Evolutionary conservation across 495 filamentous ascomycete genomes (phyloP).

Genomic region (Tuber magnatum): DNA sequence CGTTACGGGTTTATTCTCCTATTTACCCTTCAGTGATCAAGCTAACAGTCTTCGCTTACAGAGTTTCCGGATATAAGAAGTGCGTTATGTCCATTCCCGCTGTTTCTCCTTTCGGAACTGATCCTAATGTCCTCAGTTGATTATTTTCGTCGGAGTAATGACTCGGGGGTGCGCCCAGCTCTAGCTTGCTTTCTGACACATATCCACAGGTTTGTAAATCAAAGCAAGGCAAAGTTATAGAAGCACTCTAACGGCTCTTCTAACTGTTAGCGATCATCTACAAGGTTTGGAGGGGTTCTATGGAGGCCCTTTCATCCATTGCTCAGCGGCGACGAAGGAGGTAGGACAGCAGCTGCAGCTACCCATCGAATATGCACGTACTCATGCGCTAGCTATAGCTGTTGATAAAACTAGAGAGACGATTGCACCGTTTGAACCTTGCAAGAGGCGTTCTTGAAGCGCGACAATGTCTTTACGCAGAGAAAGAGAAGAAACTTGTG

Average conservation of each 20-base stretch:
- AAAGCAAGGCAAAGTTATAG: not conserved
- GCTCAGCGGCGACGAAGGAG: slow-evolving; percentile 75
- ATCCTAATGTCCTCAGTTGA: slow-evolving; percentile 53
- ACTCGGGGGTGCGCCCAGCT: slow-evolving; percentile 52
- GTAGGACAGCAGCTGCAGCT: slow-evolving; percentile 71
- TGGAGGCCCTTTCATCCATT: slow-evolving; percentile 54
- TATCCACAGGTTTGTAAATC: slow-evolving; percentile 53
- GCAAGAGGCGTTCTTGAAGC: slow-evolving; percentile 41
- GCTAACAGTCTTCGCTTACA: slow-evolving; percentile 19
- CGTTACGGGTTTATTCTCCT: slow-evolving; percentile 43
- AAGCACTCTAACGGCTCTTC: not conserved
- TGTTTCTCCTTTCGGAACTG: slow-evolving; percentile 2
- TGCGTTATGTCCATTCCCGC: slow-evolving; percentile 22
- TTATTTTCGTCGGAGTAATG: slow-evolving; percentile 60
- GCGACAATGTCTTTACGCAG: slow-evolving; percentile 25
- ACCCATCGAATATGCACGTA: slow-evolving; percentile 61
- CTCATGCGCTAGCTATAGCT: slow-evolving; percentile 64
- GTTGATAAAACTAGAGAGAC: slow-evolving; percentile 53
- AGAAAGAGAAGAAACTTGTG: slow-evolving; percentile 36
- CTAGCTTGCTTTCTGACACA: slow-evolving; percentile 87
- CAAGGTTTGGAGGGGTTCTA: slow-evolving; percentile 60
- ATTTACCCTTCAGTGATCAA: slow-evolving; percentile 19
- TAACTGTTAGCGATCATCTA: slow-evolving; percentile 63
- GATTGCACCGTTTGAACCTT: slow-evolving; percentile 43
- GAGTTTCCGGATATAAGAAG: slow-evolving; percentile 68